Conservation (phyloP, 2,329 filamentous ascomycete genomes). For the Diaporthe vexans region DNA sequence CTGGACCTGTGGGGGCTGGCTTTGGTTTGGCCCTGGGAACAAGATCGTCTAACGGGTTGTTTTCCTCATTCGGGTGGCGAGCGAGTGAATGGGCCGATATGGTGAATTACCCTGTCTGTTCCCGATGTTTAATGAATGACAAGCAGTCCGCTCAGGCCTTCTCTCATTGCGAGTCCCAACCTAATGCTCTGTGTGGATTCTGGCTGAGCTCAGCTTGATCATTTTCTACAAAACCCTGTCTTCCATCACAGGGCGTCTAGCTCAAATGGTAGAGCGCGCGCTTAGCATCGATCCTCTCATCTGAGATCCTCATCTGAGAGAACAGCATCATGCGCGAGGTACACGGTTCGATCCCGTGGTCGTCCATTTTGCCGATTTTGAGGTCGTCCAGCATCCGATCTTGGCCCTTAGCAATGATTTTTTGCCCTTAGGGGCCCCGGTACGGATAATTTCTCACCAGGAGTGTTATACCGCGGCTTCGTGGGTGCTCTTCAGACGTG, state of each 20-base stretch:
- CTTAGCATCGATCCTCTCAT: slow-evolving; percentile 23
- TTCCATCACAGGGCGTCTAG: slow-evolving; percentile 33
- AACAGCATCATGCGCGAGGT: slow-evolving; percentile 25
- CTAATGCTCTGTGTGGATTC: too few species aligned
- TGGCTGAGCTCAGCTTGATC: accelerated
- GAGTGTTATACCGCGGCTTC: background rate
- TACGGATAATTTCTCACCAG: background rate
- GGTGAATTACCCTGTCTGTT: background rate
- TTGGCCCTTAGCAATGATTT: background rate
- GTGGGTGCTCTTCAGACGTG: too few species aligned
- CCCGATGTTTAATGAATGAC: too few species aligned
- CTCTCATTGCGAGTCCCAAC: too few species aligned
- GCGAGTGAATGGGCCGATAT: background rate
- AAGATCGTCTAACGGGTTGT: too few species aligned
- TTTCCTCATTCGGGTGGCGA: background rate
- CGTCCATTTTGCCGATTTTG: slow-evolving; percentile 26
- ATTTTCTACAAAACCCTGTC: accelerated
- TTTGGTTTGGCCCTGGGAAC: too few species aligned
- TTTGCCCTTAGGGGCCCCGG: background rate
- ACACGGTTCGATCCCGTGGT: slow-evolving; percentile 39
- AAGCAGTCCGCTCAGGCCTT: background rate
- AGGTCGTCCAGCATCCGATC: accelerated
- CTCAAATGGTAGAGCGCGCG: slow-evolving; percentile 39
- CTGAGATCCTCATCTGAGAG: background rate
- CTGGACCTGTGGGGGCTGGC: too few species aligned